Evolutionary conservation across 2,329 filamentous ascomycete genomes (phyloP).

Genomic region (Colletotrichum sp.): DNA sequence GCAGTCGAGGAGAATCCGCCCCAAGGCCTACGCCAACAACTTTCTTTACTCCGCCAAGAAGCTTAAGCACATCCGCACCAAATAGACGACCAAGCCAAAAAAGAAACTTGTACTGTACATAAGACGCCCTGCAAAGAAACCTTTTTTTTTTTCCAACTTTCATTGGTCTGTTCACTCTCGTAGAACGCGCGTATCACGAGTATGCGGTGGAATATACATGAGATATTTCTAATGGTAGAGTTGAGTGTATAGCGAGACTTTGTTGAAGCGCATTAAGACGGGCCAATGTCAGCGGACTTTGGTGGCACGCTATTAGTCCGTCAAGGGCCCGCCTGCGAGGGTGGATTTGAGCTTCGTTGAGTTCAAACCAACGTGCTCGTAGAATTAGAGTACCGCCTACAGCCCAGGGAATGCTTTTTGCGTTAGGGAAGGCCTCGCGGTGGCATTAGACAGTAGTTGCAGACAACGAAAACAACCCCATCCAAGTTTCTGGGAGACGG

Average conservation of each 20-base stretch:
- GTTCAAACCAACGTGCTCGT: neutral
- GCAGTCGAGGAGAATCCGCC: constrained; percentile 81
- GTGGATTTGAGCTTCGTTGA: neutral
- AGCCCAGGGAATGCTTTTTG: neutral
- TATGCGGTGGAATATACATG: neutral
- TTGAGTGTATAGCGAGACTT: neutral
- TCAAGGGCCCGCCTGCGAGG: neutral
- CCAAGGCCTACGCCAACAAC: constrained; percentile 97
- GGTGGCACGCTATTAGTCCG: neutral
- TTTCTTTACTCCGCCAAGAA: constrained; percentile 85
- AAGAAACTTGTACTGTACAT: constrained; percentile 27
- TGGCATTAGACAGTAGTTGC: neutral
- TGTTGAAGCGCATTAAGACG: neutral
- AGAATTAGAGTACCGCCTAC: neutral
- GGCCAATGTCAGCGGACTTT: neutral
- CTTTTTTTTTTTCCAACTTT: neutral
- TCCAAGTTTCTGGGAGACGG: neutral
- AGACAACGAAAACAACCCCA: neutral
- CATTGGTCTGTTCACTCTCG: neutral
- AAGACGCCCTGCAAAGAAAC: constrained; percentile 22
- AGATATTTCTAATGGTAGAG: neutral
- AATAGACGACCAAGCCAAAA: constrained; percentile 52
- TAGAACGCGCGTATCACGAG: neutral
- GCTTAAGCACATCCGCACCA: constrained; percentile 85
- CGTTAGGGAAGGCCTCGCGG: accelerated